These are phyloP conservation scores for Irpex rosettiformis DNA, from an alignment of 1,284 basidiomycete species.

Conservation along the genomic window DNA sequence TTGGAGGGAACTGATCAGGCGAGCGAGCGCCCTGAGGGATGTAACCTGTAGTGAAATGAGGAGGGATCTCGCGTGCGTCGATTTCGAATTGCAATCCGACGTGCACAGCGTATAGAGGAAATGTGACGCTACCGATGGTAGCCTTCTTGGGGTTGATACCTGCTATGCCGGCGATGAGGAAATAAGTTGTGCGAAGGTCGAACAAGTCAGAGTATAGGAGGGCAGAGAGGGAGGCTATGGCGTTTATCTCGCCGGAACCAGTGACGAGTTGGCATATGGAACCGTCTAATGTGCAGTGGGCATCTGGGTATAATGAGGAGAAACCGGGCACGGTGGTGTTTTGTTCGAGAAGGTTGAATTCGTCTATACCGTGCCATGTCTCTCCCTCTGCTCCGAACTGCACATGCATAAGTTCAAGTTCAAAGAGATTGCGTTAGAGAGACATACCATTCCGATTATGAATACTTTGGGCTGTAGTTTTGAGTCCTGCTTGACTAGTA, in stretches of 20 bases:
- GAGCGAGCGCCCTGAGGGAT: slow-evolving; percentile 32
- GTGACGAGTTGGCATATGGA: slow-evolving; percentile 38
- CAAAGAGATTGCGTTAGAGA: too few species aligned
- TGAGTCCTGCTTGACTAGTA: neutral
- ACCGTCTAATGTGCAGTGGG: slow-evolving; percentile 36
- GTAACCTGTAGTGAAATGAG: slow-evolving; percentile 42
- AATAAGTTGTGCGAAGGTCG: slow-evolving; percentile 44
- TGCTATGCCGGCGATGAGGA: slow-evolving; percentile 44
- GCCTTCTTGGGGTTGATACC: slow-evolving; percentile 40
- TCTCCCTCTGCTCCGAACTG: slow-evolving; percentile 17
- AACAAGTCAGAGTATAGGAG: slow-evolving; percentile 35
- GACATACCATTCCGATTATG: slow-evolving; percentile 17
- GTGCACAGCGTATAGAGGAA: slow-evolving; percentile 43
- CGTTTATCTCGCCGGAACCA: slow-evolving; percentile 44
- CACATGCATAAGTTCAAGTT: too few species aligned
- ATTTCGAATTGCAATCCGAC: slow-evolving; percentile 44
- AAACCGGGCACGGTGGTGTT: slow-evolving; percentile 36
- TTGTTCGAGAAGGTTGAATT: slow-evolving; percentile 33
- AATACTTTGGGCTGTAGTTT: slow-evolving; percentile 18
- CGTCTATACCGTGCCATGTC: slow-evolving; percentile 18
- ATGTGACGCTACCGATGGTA: slow-evolving; percentile 40
- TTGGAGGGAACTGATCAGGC: slow-evolving; percentile 30
- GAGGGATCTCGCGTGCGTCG: slow-evolving; percentile 42
- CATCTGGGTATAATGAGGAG: slow-evolving; percentile 41
- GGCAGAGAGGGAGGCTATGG: slow-evolving; percentile 37